Evolutionary conservation across 2,329 filamentous ascomycete genomes (phyloP).

Genomic region (Thielaviopsis ethacetica): DNA sequence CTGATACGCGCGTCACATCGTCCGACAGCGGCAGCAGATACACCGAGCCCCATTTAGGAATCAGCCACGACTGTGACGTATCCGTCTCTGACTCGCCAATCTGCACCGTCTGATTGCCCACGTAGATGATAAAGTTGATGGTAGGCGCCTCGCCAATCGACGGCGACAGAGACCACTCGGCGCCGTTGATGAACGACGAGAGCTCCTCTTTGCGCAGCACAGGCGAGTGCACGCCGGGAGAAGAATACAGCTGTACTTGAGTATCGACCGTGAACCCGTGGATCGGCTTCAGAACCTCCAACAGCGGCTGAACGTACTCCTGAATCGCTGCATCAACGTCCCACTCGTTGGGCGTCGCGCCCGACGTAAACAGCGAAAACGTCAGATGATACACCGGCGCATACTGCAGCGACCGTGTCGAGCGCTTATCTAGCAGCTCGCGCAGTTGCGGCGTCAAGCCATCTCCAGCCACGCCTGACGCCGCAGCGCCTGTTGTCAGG

Average conservation of each 20-base stretch:
- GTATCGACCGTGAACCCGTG: conserved; percentile 95
- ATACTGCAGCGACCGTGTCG: conserved; percentile 76
- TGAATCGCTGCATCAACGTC: conserved; percentile 71
- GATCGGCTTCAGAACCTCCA: conserved; percentile 63
- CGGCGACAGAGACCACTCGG: conserved; percentile 90
- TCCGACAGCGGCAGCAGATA: conserved; percentile 36
- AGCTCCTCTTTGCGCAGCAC: conserved; percentile 71
- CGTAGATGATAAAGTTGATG: conserved; percentile 87
- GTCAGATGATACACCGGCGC: conserved; percentile 88
- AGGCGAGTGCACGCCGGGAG: conserved; percentile 42
- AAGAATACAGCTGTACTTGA: conserved; percentile 89
- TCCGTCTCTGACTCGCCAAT: conserved; percentile 20
- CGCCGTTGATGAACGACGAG: conserved; percentile 89
- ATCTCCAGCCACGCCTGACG: conserved; percentile 30
- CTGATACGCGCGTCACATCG: conserved; percentile 36
- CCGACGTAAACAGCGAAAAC: conserved; percentile 83
- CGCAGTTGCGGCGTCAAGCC: conserved; percentile 33
- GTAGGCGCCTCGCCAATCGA: conserved; percentile 89
- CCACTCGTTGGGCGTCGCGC: conserved; percentile 68
- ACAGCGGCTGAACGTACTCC: conserved; percentile 65
- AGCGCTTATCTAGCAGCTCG: conserved; percentile 48
- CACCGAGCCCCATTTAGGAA: conserved; percentile 83
- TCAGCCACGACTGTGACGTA: conserved; percentile 59
- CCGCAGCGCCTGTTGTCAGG: conserved; percentile 45
- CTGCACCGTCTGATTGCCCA: conserved; percentile 59